These are phyloP conservation scores for Tardiomyces blankii DNA, from an alignment of 1,139 yeast species.

Conservation along the genomic window DNA sequence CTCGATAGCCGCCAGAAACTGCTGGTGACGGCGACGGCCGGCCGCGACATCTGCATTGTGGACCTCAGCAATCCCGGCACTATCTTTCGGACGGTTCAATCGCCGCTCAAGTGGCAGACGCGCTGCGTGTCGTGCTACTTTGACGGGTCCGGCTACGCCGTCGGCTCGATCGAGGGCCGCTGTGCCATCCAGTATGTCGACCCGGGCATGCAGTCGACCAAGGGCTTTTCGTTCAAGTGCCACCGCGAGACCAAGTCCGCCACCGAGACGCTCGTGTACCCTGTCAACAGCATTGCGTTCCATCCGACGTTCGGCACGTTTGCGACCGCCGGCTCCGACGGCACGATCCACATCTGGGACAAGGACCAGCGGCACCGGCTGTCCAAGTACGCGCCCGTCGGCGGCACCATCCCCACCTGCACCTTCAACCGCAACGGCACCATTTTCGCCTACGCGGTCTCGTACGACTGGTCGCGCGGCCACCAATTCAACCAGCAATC, in stretches of 20 bases:
- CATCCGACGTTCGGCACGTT: conserved; percentile 89
- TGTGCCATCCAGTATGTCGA: conserved; percentile 95
- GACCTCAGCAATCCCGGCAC: conserved; percentile 72
- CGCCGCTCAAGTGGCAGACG: conserved; percentile 89
- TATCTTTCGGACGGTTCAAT: conserved; percentile 49
- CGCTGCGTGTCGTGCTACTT: conserved; percentile 75
- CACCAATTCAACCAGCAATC: conserved; percentile 65
- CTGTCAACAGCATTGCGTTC: conserved; percentile 73
- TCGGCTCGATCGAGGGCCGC: conserved; percentile 92
- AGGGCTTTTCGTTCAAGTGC: conserved; percentile 76
- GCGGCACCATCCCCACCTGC: conserved; percentile 60
- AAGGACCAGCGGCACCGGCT: conserved; percentile 84
- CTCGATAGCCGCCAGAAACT: conserved; percentile 79
- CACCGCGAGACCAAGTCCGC: conserved; percentile 43
- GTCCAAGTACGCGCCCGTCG: conserved; percentile 65
- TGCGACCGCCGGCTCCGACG: conserved; percentile 92
- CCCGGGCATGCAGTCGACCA: conserved; percentile 57
- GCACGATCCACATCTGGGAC: conserved; percentile 96
- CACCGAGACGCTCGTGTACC: conserved; percentile 41
- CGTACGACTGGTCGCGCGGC: conserved; percentile 91
- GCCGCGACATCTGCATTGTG: conserved; percentile 57
- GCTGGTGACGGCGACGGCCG: conserved; percentile 91
- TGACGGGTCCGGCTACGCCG: conserved; percentile 83
- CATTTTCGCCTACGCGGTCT: conserved; percentile 85
- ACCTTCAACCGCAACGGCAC: conserved; percentile 77